Conservation (phyloP, 306 rosid genomes). For the Dalbergia cultrata region DNA sequence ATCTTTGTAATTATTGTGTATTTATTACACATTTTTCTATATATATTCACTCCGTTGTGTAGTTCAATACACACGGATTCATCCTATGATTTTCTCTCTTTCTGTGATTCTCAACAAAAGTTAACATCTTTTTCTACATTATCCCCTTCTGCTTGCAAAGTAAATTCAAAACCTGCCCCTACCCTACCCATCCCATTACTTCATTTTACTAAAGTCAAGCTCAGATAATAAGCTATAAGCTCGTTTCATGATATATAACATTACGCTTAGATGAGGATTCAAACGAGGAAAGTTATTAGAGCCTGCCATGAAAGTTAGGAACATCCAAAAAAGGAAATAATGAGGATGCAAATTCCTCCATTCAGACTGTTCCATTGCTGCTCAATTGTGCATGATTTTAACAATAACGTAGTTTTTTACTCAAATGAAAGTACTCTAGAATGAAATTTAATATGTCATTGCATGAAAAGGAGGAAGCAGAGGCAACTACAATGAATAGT, state of each 20-base stretch:
- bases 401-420: not conserved
- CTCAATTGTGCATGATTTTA: not conserved
- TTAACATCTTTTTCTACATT: not conserved
- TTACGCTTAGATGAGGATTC: not conserved
- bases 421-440: constrained; percentile 1
- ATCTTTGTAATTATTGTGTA: too few relatives aligned
- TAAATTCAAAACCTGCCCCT: constrained; percentile 29
- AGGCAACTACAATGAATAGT: not conserved
- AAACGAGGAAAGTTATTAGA: not conserved
- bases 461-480: not conserved
- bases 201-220: constrained; percentile 18
- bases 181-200: constrained; percentile 11
- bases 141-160: not conserved
- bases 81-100: too few relatives aligned
- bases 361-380: not conserved
- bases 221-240: constrained; percentile 11
- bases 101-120: too few relatives aligned
- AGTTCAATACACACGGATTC: too few relatives aligned
- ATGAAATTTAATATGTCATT: not conserved
- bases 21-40: too few relatives aligned
- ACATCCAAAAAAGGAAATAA: not conserved
- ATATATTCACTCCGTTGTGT: too few relatives aligned
- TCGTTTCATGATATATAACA: constrained; percentile 12
- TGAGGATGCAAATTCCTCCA: not conserved
- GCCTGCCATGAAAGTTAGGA: constrained; percentile 9